A percentile compares a stretch with the other conserved stretches of the same genome.
These are phyloP conservation scores for Zygosaccharomyces rouxii DNA, from an alignment of 805 yeast genomes.

Conservation along the genomic window DNA sequence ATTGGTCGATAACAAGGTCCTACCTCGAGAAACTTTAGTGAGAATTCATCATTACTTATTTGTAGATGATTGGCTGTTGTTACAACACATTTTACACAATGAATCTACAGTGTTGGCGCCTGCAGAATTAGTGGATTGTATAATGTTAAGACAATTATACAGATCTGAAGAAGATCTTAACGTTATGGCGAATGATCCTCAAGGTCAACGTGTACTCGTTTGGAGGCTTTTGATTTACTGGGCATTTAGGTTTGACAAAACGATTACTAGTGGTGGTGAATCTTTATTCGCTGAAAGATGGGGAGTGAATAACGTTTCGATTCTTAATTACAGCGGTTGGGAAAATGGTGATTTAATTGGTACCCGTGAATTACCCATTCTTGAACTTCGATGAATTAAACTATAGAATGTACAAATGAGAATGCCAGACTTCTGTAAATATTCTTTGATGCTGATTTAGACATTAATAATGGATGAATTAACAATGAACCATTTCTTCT, in stretches of 20 bases:
- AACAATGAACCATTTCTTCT: not conserved
- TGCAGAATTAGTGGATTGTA: slow-evolving; percentile 49
- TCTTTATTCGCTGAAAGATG: slow-evolving; percentile 37
- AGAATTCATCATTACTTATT: slow-evolving; percentile 49
- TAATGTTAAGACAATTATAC: slow-evolving; percentile 54
- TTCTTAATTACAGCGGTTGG: slow-evolving; percentile 25
- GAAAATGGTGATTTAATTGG: slow-evolving; percentile 4
- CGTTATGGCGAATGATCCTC: slow-evolving; percentile 33
- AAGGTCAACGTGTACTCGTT: slow-evolving; percentile 38
- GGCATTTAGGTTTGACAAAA: slow-evolving; percentile 38
- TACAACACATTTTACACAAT: slow-evolving; percentile 16
- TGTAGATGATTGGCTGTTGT: slow-evolving; percentile 30
- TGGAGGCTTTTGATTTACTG: slow-evolving; percentile 40
- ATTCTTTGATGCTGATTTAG: not conserved
- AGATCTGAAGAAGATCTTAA: slow-evolving; percentile 34
- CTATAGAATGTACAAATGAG: not conserved
- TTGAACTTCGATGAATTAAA: slow-evolving; percentile 3
- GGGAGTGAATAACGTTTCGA: slow-evolving; percentile 31
- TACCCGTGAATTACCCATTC: slow-evolving; percentile 3
- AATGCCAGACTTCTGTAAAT: not conserved
- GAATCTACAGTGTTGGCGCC: slow-evolving; percentile 34
- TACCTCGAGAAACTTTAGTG: slow-evolving; percentile 41
- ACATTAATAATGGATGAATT: not conserved
- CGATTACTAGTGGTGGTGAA: slow-evolving; percentile 22
- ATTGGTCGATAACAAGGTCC: slow-evolving; percentile 37